Conservation (phyloP, 495 filamentous ascomycete genomes). For the Glarea lozoyensis region DNA sequence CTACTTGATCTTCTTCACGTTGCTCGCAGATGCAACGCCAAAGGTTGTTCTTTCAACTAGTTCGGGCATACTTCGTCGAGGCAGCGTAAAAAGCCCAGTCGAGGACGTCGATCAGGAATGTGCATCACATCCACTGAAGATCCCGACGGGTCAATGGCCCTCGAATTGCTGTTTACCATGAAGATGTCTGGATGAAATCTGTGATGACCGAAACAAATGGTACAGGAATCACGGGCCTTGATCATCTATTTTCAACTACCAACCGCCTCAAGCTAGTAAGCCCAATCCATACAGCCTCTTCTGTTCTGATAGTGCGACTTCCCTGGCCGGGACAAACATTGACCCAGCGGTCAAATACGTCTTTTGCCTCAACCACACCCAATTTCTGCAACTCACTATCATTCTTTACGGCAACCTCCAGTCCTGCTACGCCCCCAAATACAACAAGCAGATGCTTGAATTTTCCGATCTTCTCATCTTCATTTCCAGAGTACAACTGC, state of each 20-base stretch:
- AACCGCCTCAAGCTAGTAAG: conserved; percentile 50
- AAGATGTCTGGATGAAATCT: too few species aligned
- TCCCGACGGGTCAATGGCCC: too few species aligned
- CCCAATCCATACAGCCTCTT: conserved; percentile 68
- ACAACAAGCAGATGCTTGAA: conserved; percentile 63
- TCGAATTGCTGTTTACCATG: too few species aligned
- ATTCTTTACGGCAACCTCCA: conserved; percentile 59
- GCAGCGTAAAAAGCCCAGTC: too few species aligned
- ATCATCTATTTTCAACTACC: conserved; percentile 17
- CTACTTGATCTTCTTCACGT: too few species aligned
- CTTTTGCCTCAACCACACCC: conserved; percentile 45
- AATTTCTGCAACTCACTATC: conserved; percentile 50
- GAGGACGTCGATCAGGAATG: too few species aligned
- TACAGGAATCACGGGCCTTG: too few species aligned
- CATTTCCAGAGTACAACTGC: conserved; percentile 27
- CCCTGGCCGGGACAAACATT: conserved; percentile 67
- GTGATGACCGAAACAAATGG: too few species aligned
- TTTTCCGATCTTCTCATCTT: conserved; percentile 27
- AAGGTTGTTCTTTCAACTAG: too few species aligned
- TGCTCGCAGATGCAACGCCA: too few species aligned
- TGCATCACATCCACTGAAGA: too few species aligned
- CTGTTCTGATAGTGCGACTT: conserved; percentile 66
- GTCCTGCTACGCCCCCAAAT: conserved; percentile 63
- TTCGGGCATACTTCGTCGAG: too few species aligned
- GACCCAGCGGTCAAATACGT: conserved; percentile 71